phyloP scores from a whole-genome alignment of 129 eudicot species.

The Cynara cardunculus region DNA sequence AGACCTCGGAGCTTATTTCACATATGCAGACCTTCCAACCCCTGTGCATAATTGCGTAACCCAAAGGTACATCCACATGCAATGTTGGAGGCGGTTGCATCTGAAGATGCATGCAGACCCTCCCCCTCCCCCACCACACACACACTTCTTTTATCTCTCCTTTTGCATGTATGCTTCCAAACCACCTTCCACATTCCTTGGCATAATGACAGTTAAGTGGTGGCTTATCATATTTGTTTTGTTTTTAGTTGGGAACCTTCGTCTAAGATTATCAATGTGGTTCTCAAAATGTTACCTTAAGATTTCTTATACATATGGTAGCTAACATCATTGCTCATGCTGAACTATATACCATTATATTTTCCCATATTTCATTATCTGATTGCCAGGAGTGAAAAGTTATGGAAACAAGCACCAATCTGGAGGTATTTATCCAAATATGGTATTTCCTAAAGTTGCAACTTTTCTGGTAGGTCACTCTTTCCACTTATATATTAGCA shows the following conservation, averaged over 20 bases:
- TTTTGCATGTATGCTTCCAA: not conserved
- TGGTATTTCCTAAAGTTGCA: not conserved
- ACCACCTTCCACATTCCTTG: not conserved
- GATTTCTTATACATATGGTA: not conserved
- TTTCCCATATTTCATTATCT: not conserved
- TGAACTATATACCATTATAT: not conserved
- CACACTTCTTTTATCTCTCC: not conserved
- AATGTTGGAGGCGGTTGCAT: too few relatives aligned
- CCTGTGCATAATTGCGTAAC: not conserved
- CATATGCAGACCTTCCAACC: not conserved
- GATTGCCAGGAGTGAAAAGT: not conserved
- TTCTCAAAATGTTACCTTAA: not conserved
- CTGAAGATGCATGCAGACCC: not conserved
- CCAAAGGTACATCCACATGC: not conserved
- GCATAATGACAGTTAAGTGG: not conserved
- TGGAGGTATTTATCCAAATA: not conserved
- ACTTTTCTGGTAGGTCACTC: not conserved
- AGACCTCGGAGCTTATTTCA: not conserved
- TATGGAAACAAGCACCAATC: not conserved
- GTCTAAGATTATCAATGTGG: not conserved
- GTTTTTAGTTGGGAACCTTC: not conserved
- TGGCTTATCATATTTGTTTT: not conserved
- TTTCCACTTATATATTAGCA: not conserved
- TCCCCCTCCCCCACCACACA: not conserved
- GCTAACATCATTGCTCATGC: not conserved